Evolutionary conservation across 768 basidiomycete species (phyloP), one percentile per base, ranked within the genome.

Genomic region (Tulasnella sp.): DNA sequence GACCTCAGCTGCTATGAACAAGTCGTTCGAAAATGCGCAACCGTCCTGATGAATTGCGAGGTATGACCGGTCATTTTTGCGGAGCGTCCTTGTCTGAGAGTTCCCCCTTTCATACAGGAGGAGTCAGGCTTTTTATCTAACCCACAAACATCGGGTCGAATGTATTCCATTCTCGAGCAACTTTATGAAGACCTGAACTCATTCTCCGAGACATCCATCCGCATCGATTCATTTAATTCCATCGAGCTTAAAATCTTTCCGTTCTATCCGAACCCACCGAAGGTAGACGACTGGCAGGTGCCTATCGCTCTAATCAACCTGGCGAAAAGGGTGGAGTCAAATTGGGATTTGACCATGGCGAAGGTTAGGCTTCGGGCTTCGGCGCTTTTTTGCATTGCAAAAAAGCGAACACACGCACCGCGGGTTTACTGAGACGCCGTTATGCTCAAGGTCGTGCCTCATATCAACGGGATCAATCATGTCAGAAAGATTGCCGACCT

Each of bases 131-230:
- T 97, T 83, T 87, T 99, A 44, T 97, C 96, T 0, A 90, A 90
- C 11, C 86, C 91, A 0, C 84, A 87, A 67, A 91, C 90, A 3
- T 91, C 91, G 0, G 82, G 83, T 29, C 88, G 90, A 3, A 88
- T 95, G 42, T 89, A 92, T 82, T 89, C 92, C 20, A 94, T 99
- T 74, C 89, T 99, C 29, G 97, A 99, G 84, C 96, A 98, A 82
- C 87, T 99, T 1, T 99, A 96, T 81, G 96, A 98, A 82, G 98
- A 99, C 81, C 85, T 99, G 81, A 99, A 98, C 84, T 96, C 95
- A 10, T 99, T 97, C 85, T 95, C 95, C 0, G 97, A 98, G 85
- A 96, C 97, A 1, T 95, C 93, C 2, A 96, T 99, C 75, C 88
- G 89, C 1, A 82, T 99, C 80, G 94, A 98, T 83, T 89, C 89